phyloP scores from a whole-genome alignment of 192 early-diverging fungal species.

The Rhizoclosmatium globosum region DNA sequence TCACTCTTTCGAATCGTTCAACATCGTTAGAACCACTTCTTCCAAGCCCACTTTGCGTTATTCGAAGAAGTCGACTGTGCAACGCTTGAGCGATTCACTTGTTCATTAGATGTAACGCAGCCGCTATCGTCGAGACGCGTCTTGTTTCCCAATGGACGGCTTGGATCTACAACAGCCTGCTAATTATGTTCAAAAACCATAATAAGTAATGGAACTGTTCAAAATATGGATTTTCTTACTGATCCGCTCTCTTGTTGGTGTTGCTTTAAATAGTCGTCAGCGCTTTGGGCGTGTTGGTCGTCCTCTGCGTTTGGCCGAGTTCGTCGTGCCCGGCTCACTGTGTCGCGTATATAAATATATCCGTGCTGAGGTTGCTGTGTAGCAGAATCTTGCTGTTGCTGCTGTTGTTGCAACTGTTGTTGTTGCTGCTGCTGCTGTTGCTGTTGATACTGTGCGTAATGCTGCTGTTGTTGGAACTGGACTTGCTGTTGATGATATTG shows the following conservation, averaged over 20 bases:
- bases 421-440: slow-evolving; percentile 16
- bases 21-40: slow-evolving; percentile 28
- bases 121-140: slow-evolving; percentile 48
- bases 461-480: not conserved
- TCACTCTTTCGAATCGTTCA: not conserved
- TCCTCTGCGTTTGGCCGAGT: not conserved
- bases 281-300: not conserved
- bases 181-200: not conserved
- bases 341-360: not conserved
- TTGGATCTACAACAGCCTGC: slow-evolving; percentile 9
- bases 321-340: not conserved
- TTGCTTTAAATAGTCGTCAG: slow-evolving; percentile 2
- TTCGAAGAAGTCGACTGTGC: not conserved
- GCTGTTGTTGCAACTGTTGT: slow-evolving; percentile 6
- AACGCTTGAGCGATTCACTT: slow-evolving; percentile 34
- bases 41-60: slow-evolving; percentile 34
- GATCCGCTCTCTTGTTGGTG: not conserved
- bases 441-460: not conserved
- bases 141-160: slow-evolving; percentile 48
- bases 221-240: not conserved
- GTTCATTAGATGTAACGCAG: slow-evolving; percentile 49
- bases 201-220: not conserved
- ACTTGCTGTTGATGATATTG: not conserved
- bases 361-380: slow-evolving; percentile 6
- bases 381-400: slow-evolving; percentile 7